Base-by-base conservation (phyloP, 352 stramenopile genomes). In the Pythium periplocum region DNA sequence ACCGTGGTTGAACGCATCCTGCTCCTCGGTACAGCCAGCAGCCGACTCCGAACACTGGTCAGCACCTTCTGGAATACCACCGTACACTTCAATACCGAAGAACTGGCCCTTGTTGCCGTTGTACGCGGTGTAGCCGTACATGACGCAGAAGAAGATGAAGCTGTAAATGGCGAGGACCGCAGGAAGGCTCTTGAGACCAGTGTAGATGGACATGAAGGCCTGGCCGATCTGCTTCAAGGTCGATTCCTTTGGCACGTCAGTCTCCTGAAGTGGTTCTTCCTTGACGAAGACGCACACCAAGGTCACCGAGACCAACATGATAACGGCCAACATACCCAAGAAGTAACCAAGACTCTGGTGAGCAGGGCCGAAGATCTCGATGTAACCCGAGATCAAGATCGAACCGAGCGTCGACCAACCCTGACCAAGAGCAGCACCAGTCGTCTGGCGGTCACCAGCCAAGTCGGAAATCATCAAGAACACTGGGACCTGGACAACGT, bases 91-190 rank as follows among this genome's bases (percentile, higher is more conserved):
- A 26, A 83, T 66, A 2, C 75, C 74, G 35, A 84, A 87, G 48
- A 84, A 86, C 46, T 86, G 74, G 0, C 74, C 72, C 48, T 86
- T 87, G 55, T 75, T 79, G 46, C 72, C 72, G 43, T 83, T 83
- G 58, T 87, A 87, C 2, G 74, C 68, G 7, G 72, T 84, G 53
- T 74, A 83, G 2, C 77, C 77, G 53, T 76, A 87, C 56, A 79
- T 60, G 30, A 83, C 53, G 37, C 58, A 74, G 40, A 84, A 71
- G 31, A 84, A 53, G 33, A 87, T 64, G 4, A 78, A n/a, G 53
- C 71, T 80, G 53, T 83, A 90, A 10, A 81, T 48, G 11, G 57
- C 53, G 5, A 88, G 51, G 1, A 59, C 52, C 7, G 45, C 48
- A 41, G 75, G 76, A 3, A 88, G 60, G 7, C 61, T 64, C 38